Percentiles rank a stretch among this genome's conserved stretches.
phyloP scores from a whole-genome alignment of 129 eudicot species.

The Flaveria robusta region DNA sequence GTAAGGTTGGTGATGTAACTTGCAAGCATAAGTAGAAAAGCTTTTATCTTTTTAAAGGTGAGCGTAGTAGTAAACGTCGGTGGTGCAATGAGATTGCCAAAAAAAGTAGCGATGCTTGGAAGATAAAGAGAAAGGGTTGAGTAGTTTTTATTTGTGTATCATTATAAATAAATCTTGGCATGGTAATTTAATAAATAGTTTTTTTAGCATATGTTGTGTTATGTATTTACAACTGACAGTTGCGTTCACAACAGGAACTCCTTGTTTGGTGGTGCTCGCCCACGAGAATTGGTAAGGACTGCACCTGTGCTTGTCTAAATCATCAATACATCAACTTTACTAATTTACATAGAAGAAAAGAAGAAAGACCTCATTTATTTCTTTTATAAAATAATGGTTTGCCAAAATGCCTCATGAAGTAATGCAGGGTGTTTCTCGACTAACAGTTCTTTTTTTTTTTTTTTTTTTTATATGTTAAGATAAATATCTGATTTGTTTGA shows the following conservation, averaged over 20 bases:
- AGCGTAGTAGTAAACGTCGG: background rate
- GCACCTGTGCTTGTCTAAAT: background rate
- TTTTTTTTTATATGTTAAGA: background rate
- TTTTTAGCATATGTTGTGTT: background rate
- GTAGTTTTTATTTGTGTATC: background rate
- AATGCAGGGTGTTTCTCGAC: background rate
- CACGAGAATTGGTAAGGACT: slow-evolving; percentile 79
- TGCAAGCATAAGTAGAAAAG: background rate
- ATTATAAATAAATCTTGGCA: background rate
- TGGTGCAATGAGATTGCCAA: background rate
- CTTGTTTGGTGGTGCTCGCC: slow-evolving; percentile 92
- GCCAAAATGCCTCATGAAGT: slow-evolving; percentile 10
- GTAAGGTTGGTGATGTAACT: background rate
- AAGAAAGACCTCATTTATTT: background rate
- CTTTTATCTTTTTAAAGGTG: background rate
- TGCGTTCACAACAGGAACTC: slow-evolving; percentile 47
- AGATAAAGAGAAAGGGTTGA: background rate
- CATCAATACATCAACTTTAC: background rate
- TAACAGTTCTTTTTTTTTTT: background rate
- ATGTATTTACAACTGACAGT: background rate
- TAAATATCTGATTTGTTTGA: background rate
- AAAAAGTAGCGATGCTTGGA: slow-evolving; percentile 1
- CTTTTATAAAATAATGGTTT: slow-evolving; percentile 1
- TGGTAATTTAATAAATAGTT: background rate
- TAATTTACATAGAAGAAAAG: background rate